These are phyloP conservation scores for Ustilago nuda DNA, from an alignment of 1,284 basidiomycete species.

Conservation along the genomic window DNA sequence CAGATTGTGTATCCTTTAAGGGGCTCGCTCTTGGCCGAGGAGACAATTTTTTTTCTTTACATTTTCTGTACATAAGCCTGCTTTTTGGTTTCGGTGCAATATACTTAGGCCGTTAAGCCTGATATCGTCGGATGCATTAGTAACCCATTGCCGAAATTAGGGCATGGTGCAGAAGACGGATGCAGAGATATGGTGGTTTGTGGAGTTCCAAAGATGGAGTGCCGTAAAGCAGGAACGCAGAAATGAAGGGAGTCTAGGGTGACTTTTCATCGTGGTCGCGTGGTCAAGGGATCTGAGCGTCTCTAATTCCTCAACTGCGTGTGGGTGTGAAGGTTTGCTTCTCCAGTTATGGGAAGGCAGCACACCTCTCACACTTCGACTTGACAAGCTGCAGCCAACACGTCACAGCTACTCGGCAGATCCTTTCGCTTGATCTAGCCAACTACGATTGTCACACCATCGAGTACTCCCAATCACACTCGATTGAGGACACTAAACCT, in stretches of 20 bases:
- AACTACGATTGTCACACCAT: neutral
- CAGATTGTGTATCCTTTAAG: too few species aligned
- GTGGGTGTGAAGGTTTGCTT: slow-evolving; percentile 16
- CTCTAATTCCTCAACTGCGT: neutral
- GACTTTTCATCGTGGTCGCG: slow-evolving; percentile 1
- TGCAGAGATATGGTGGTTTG: slow-evolving; percentile 13
- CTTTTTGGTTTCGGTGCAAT: too few species aligned
- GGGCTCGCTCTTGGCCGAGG: too few species aligned
- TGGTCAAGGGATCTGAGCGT: neutral
- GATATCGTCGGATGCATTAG: too few species aligned
- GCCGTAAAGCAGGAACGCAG: neutral
- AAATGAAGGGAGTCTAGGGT: neutral
- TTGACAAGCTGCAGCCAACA: slow-evolving; percentile 5
- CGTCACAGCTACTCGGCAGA: neutral
- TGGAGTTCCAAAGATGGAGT: neutral
- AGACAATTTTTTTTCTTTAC: too few species aligned
- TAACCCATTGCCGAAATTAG: neutral
- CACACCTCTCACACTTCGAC: neutral
- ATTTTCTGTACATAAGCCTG: too few species aligned
- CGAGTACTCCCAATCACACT: neutral
- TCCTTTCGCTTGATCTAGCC: neutral
- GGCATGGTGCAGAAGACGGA: slow-evolving; percentile 11
- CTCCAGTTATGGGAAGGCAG: neutral
- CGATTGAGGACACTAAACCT: neutral
- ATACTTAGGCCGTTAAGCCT: too few species aligned